Conservation (phyloP, 345 rosid species). For the Linum tenue region DNA sequence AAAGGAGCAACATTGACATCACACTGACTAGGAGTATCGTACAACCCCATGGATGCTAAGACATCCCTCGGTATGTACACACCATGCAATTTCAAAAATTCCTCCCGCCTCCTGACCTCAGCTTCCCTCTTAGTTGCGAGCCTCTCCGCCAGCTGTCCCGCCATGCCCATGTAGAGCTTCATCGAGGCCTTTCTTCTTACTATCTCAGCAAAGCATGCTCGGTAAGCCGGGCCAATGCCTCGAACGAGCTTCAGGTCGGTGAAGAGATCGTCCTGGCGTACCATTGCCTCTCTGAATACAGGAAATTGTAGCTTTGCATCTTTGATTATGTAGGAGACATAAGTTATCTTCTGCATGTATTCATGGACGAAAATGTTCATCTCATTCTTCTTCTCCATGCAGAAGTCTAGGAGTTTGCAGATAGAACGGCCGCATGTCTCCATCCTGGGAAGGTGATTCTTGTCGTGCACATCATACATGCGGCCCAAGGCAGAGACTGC, state of each 20-base stretch:
- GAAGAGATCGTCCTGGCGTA: conserved; percentile 65
- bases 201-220: conserved; percentile 94
- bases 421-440: conserved; percentile 49
- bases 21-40: conserved; percentile 82
- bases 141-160: conserved; percentile 92
- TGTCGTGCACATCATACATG: conserved; percentile 94
- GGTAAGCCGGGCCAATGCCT: conserved; percentile 83
- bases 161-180: conserved; percentile 99
- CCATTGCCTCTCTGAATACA: conserved; percentile 91
- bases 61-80: conserved; percentile 64
- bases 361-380: conserved; percentile 78
- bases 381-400: conserved; percentile 75
- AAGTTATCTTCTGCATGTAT: conserved; percentile 75
- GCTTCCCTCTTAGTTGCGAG: conserved; percentile 82
- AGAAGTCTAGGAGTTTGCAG: conserved; percentile 55
- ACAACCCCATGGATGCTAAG: conserved; percentile 76
- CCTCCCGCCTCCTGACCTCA: conserved; percentile 87
- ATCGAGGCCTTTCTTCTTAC: conserved; percentile 83
- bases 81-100: conserved; percentile 62
- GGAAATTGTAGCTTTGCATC: conserved; percentile 90
- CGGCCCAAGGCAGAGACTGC: conserved; percentile 99
- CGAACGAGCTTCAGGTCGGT: conserved; percentile 59
- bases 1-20: conserved; percentile 86
- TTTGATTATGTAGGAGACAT: conserved; percentile 57
- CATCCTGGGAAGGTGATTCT: conserved; percentile 83